Conservation (phyloP, 2,329 filamentous ascomycete genomes). For the Botrytis cinerea region DNA sequence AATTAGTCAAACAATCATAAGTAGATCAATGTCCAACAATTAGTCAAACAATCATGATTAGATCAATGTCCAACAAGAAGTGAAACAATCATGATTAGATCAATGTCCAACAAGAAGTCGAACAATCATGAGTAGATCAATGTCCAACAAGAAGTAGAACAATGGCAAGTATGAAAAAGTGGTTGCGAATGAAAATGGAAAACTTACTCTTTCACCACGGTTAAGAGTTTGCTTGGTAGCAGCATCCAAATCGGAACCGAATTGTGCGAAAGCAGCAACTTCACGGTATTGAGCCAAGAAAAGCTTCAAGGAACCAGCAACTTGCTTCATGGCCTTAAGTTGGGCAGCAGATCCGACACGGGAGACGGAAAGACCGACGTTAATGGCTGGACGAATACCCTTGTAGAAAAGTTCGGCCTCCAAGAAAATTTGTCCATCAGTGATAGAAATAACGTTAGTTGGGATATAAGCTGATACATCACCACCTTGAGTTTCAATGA, state of each 20-base stretch:
- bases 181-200: neutral
- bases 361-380: slow-evolving; percentile 99
- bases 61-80: neutral
- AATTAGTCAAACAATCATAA: neutral
- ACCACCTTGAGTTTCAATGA: slow-evolving; percentile 99
- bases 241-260: slow-evolving; percentile 99
- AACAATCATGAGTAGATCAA: neutral
- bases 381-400: slow-evolving; percentile 99
- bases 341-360: slow-evolving; percentile 99
- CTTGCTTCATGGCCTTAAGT: slow-evolving; percentile 99
- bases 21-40: too few relatives aligned
- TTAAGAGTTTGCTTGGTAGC: slow-evolving; percentile 97
- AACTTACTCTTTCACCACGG: slow-evolving; percentile 94
- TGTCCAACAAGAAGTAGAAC: neutral
- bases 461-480: slow-evolving; percentile 99
- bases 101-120: neutral
- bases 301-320: slow-evolving; percentile 98
- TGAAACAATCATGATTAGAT: neutral
- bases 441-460: slow-evolving; percentile 99
- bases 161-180: neutral
- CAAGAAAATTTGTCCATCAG: slow-evolving; percentile 99
- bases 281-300: slow-evolving; percentile 99
- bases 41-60: neutral
- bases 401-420: slow-evolving; percentile 99
- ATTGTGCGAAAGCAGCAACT: slow-evolving; percentile 98